Base-by-base conservation (phyloP, 805 yeast species). In the Zygosaccharomyces lentus region DNA sequence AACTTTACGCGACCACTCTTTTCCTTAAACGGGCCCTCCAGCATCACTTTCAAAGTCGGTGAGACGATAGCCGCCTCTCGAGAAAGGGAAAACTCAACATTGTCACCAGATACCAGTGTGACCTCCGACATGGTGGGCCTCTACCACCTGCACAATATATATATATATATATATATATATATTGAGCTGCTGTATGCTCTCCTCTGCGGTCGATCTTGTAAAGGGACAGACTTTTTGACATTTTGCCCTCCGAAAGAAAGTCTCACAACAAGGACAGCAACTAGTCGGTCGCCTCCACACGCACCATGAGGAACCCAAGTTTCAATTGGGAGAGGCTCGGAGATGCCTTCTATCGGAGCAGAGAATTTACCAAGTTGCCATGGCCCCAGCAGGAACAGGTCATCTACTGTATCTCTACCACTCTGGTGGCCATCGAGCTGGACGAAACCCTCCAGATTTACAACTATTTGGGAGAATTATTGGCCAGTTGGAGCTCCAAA, bases 31-130 rank as follows among this genome's bases (percentile, higher is more conserved):
- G 81, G 66, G 0, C 73, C 75, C 51, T 64, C 64, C 29, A 83
- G 59, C 85, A 86, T 73, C 32, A 79, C 75, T 34, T 71, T 68
- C 37, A 84, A 65, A 0, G 87, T 81, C 0, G 84, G 82, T 6
- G 87, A 80, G 2, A 87, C 78, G 63, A 74, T 67, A 0, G 96
- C 96, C 0, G 89, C 90, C 21, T 86, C 90, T 45, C 80, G 75
- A 12, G 80, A 62, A 1, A 90, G 68, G 16, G 79, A 70, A 57
- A 77, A 84, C 49, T 73, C 77, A 57, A 75, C 78, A 5, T 82
- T 81, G 56, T 89, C 96, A 7, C 81, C 74, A 1, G 96, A 85
- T 1, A 86, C 76, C 30, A 91, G 69, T 6, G 83, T 82, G 7
- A 89, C 80, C 56, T 69, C 38, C 13, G 41, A 78, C 49, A 38